A percentile compares a stretch with the other conserved stretches of the same genome.
Evolutionary conservation across 768 basidiomycete genomes (phyloP).

Genomic region (Lactarius pseudohatsudake): DNA sequence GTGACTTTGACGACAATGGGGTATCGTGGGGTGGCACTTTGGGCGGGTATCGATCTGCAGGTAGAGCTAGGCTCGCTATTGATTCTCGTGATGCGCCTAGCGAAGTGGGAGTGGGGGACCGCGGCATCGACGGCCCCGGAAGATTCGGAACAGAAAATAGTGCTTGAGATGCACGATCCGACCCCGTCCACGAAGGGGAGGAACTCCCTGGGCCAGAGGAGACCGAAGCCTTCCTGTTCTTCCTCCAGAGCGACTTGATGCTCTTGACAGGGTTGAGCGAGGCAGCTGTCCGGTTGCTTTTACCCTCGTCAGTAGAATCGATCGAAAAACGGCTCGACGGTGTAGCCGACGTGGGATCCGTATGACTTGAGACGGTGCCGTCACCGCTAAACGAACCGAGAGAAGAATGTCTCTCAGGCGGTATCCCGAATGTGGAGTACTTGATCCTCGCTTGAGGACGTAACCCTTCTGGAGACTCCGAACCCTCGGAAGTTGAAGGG

Average conservation of each 20-base stretch:
- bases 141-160: constrained; percentile 18
- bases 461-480: constrained; percentile 6
- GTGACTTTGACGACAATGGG: constrained; percentile 12
- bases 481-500: constrained; percentile 7
- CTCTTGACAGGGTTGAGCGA: constrained; percentile 72
- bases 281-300: constrained; percentile 37
- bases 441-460: background rate
- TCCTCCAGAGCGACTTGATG: constrained; percentile 77
- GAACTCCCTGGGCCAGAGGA: constrained; percentile 36
- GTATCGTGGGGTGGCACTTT: background rate
- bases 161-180: constrained; percentile 5
- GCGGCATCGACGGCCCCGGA: constrained; percentile 15
- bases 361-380: constrained; percentile 6
- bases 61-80: constrained; percentile 16
- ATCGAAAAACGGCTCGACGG: constrained; percentile 63
- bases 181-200: constrained; percentile 9
- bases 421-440: constrained; percentile 11
- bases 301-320: constrained; percentile 57
- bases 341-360: constrained; percentile 27
- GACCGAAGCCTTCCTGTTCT: constrained; percentile 53
- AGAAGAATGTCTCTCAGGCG: constrained; percentile 17
- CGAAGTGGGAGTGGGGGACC: constrained; percentile 3
- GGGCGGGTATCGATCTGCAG: constrained; percentile 10
- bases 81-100: constrained; percentile 21
- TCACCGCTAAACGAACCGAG: background rate